Base-by-base conservation (phyloP, 495 filamentous ascomycete species). In the Bombardia bombarda region DNA sequence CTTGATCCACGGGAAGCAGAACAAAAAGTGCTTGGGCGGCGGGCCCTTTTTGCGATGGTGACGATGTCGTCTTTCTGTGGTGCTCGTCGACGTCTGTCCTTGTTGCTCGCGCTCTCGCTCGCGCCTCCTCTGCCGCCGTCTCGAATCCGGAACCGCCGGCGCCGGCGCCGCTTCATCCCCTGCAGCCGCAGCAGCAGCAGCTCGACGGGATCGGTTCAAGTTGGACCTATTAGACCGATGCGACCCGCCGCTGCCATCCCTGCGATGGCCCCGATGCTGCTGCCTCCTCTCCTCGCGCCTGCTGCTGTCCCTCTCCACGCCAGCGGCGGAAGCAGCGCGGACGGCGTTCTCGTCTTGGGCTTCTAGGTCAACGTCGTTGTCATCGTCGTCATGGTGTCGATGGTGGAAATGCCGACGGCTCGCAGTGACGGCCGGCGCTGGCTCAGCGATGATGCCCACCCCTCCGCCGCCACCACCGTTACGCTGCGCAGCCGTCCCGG, bases 1-100 rank as follows among this genome's bases (percentile, higher is more conserved):
- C 51, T 66, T 73, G 36, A 81, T 53, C 51, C 69, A 69, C 14
- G 75, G 71, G 40, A 74, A 67, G 46, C 71, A 76, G 32, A 69
- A 71, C 24, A 73, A 53, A 22, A 72, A 74, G 34, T 51, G 52
- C 48, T 61, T 63, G 1, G 67, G 65, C 24, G 50, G 56, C n/a
- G 56, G 41, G 5, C 21, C 14, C 10, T 32, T 18, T 32, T 32
- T 18, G n/a, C 30, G n/a, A 3, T 9, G 28, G 28, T 42, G 28
- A 3, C 16, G 38, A 25, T n/a, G 38, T n/a, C 19, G 23, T 14
- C 55, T 52, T 38, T 37, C 44, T 10, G 52, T 33, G 39, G 44
- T 51, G 24, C 53, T 36, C 21, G 8, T 37, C 3, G 18, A 21
- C 7, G 9, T 37, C 34, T 21, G 37, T 22, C 17, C 23, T 13